phyloP scores from a whole-genome alignment of 805 yeast species.

The Clavispora phyllophila region DNA sequence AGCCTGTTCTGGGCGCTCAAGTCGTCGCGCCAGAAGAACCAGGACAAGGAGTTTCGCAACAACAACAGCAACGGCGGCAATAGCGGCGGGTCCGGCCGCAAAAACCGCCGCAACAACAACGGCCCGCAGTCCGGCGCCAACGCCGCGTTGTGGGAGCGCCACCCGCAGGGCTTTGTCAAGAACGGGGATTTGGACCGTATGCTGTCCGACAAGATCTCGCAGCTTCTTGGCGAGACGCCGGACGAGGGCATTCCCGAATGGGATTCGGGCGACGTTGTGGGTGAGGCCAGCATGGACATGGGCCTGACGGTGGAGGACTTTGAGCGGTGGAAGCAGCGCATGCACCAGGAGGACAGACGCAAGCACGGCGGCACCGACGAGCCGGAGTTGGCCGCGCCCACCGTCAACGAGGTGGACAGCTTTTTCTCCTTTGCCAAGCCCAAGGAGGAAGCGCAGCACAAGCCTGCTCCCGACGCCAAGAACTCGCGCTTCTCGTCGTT shows the following conservation, averaged over 20 bases:
- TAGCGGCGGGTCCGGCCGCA: constrained; percentile 6
- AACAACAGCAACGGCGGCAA: constrained; percentile 6
- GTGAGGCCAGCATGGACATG: constrained; percentile 23
- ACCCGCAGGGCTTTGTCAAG: constrained; percentile 16
- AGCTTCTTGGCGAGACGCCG: constrained; percentile 30
- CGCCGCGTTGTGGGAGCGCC: constrained; percentile 30
- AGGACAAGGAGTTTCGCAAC: constrained; percentile 13
- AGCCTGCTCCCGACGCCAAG: constrained; percentile 17
- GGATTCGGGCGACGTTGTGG: constrained; percentile 29
- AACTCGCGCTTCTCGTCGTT: constrained; percentile 36
- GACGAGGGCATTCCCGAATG: constrained; percentile 38
- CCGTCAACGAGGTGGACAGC: constrained; percentile 37
- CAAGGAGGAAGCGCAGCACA: constrained; percentile 12
- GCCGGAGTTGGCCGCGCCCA: constrained; percentile 6
- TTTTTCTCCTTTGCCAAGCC: constrained; percentile 39
- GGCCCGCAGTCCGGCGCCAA: constrained; percentile 14
- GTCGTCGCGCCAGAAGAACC: constrained; percentile 1
- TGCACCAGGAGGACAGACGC: constrained; percentile 47
- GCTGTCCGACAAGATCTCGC: constrained; percentile 29
- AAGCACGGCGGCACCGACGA: constrained; percentile 37
- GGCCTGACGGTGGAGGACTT: constrained; percentile 55
- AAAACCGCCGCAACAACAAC: constrained; percentile 14
- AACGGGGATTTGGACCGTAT: constrained; percentile 25
- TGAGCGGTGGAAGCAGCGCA: constrained; percentile 53
- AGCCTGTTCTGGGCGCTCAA: constrained; percentile 46